Evolutionary conservation across 2,329 filamentous ascomycete species (phyloP).

Genomic region (Talaromyces rugulosus): DNA sequence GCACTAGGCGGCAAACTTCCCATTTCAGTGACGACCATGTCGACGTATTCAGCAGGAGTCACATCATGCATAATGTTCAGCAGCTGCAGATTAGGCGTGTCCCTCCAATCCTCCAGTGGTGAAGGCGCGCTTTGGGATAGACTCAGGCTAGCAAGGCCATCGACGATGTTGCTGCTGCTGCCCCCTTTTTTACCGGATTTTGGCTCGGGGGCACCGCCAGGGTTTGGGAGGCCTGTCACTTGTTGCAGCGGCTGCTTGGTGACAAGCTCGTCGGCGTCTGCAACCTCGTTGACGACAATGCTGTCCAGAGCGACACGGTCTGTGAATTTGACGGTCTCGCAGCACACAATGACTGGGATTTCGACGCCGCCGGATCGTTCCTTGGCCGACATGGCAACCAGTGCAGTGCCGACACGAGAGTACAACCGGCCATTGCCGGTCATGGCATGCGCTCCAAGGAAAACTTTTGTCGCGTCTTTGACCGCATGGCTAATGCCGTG

Average conservation of each 20-base stretch:
- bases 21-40: slow-evolving; percentile 86
- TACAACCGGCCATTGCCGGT: slow-evolving; percentile 92
- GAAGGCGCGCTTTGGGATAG: slow-evolving; percentile 20
- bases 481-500: slow-evolving; percentile 73
- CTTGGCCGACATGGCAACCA: slow-evolving; percentile 78
- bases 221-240: slow-evolving; percentile 27
- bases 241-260: slow-evolving; percentile 25
- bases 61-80: slow-evolving; percentile 85
- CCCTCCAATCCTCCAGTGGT: slow-evolving; percentile 51
- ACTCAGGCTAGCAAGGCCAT: slow-evolving; percentile 11
- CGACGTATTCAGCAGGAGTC: slow-evolving; percentile 80
- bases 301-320: slow-evolving; percentile 85
- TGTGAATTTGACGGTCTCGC: slow-evolving; percentile 93
- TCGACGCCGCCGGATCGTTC: slow-evolving; percentile 54
- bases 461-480: slow-evolving; percentile 65
- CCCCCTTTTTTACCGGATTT: slow-evolving; percentile 18
- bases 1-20: slow-evolving; percentile 82
- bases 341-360: slow-evolving; percentile 81
- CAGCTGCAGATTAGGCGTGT: slow-evolving; percentile 58
- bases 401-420: slow-evolving; percentile 78
- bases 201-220: slow-evolving; percentile 18
- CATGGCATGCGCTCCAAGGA: slow-evolving; percentile 89
- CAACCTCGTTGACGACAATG: slow-evolving; percentile 91
- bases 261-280: slow-evolving; percentile 65
- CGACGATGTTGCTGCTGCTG: slow-evolving; percentile 1